Evolutionary conservation across 108 stramenopile genomes (phyloP).

Genomic region (Cafeteria roenbergensis): DNA sequence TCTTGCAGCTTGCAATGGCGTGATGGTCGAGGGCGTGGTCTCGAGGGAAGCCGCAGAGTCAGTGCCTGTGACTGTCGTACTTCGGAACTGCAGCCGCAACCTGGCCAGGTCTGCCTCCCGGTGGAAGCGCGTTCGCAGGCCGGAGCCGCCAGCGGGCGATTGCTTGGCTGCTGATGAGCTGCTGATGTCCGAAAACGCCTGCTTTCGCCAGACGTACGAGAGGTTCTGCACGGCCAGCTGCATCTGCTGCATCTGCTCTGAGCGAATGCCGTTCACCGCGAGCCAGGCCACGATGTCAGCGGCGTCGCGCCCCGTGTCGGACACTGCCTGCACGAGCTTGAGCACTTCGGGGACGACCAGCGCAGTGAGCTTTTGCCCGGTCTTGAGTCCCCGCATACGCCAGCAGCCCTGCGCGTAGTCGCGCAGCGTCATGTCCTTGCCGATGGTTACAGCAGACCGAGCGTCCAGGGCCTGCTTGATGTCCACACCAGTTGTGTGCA

Average conservation of each 20-base stretch:
- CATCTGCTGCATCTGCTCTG: conserved; percentile 91
- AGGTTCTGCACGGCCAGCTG: conserved; percentile 71
- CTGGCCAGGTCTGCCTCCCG: background rate
- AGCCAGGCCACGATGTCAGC: conserved; percentile 88
- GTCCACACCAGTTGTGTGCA: conserved; percentile 41
- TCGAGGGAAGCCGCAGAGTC: too few relatives aligned
- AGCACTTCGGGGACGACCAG: conserved; percentile 41
- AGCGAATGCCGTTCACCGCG: conserved; percentile 89
- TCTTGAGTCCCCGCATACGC: conserved; percentile 54
- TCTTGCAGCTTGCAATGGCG: too few relatives aligned
- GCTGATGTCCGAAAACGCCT: background rate
- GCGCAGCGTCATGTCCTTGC: conserved; percentile 52
- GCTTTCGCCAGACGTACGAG: conserved; percentile 22
- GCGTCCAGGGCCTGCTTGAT: conserved; percentile 40
- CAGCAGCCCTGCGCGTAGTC: conserved; percentile 52
- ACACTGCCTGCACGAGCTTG: conserved; percentile 15
- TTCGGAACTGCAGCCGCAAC: too few relatives aligned
- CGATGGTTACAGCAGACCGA: conserved; percentile 36
- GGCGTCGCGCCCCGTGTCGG: conserved; percentile 30
- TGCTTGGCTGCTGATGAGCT: background rate
- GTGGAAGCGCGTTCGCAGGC: background rate
- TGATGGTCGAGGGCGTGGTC: too few relatives aligned
- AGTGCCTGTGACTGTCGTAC: too few relatives aligned
- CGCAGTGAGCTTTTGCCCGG: conserved; percentile 31
- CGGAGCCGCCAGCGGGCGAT: background rate